Evolutionary conservation across 306 rosid genomes (phyloP).

Genomic region (Glycine soja): DNA sequence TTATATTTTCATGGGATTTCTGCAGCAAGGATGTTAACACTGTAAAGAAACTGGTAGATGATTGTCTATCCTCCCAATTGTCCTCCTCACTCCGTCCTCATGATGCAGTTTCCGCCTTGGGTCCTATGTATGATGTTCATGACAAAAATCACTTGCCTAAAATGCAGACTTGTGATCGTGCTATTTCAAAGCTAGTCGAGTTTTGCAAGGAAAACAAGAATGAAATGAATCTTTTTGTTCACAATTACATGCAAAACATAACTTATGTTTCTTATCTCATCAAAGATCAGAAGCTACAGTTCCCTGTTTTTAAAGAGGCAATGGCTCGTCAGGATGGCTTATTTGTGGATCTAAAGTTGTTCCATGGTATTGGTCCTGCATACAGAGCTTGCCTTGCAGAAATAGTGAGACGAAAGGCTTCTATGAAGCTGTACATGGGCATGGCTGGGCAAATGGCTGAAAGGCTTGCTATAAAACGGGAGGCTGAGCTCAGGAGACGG

Average conservation of each 20-base stretch:
- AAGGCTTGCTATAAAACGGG: conserved; percentile 88
- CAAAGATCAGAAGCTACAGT: conserved; percentile 91
- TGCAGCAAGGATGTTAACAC: conserved; percentile 97
- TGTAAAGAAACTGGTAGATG: conserved; percentile 94
- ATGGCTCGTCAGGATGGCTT: conserved; percentile 88
- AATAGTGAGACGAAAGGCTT: conserved; percentile 93
- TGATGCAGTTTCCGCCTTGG: conserved; percentile 99
- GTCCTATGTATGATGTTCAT: conserved; percentile 98
- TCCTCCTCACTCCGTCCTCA: conserved; percentile 97
- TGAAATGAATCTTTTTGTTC: conserved; percentile 84
- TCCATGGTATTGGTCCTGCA: conserved; percentile 84
- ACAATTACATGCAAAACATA: conserved; percentile 79
- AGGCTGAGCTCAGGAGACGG: conserved; percentile 74
- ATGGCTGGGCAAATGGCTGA: conserved; percentile 99
- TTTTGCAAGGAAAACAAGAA: conserved; percentile 82
- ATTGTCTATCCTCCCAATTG: conserved; percentile 80
- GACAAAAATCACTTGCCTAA: conserved; percentile 85
- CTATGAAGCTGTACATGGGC: conserved; percentile 96
- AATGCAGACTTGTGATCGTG: conserved; percentile 83
- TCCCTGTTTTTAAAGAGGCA: conserved; percentile 97
- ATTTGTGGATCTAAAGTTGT: conserved; percentile 78
- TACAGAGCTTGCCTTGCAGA: conserved; percentile 98
- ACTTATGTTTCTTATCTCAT: conserved; percentile 76
- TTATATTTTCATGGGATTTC: conserved; percentile 30
- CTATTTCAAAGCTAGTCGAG: conserved; percentile 78